Base-by-base conservation (phyloP, 176 grass and related monocot genomes). In the Alloteropsis semialata region DNA sequence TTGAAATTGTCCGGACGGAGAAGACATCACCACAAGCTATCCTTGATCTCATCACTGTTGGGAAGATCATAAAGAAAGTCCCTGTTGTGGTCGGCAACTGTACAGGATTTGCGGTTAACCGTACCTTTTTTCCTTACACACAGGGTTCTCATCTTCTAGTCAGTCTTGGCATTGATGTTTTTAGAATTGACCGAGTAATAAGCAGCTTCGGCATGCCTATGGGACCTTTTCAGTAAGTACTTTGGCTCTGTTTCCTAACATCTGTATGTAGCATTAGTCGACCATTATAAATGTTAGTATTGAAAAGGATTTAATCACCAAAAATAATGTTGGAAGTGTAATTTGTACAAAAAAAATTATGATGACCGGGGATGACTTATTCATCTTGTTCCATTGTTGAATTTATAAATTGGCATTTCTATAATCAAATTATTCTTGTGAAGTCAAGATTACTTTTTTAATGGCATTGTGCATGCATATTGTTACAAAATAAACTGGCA, bases 31-130 rank as follows among this genome's bases (percentile, higher is more conserved):
- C 93, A 63, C 96, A 99, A 89, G 91, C 85, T 81, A 90, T 93
- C 72, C 78, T 94, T 60, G 96, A 99, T 89, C 89, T 99, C 84
- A 92, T 94, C 77, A 93, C 84, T 17, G 87, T 99, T 42, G 96
- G 96, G 78, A 99, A 96, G 78, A 89, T 90, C 34, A 99, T 99
- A 84, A 99, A 90, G 90, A 99, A 99, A 82, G 87, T 93, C 19
- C 96, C 96, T 42, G 93, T 99, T 78, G 96, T 99, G 43, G 96
- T 99, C 32, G 91, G 96, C 71, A 99, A 99, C 84, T 99, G 96
- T 81, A 96, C 96, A 21, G 93, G 96, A 18, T 99, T 99, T 85
- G 93, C 96, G 28, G 93, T 99, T 16, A 99, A 99, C 74, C 93
- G 96, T 60, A 94, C 96, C 78, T 99, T 99, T 88, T 99, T 99